These are phyloP conservation scores for Sophora flavescens DNA, from an alignment of 306 rosid genomes.

Conservation along the genomic window DNA sequence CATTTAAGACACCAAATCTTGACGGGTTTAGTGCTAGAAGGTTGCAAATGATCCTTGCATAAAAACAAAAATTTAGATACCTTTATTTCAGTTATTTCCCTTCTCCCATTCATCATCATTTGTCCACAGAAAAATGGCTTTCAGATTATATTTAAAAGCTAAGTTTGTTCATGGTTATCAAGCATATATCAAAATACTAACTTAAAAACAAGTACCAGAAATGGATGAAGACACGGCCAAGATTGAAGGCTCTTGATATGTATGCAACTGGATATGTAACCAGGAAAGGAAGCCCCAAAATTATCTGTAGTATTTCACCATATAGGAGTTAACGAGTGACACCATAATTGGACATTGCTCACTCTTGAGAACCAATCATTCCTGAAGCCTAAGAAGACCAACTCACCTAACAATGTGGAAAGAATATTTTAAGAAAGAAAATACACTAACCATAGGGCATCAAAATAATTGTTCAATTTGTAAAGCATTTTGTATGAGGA, in stretches of 20 bases:
- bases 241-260: slow-evolving; percentile 91
- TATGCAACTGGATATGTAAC: slow-evolving; percentile 81
- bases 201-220: slow-evolving; percentile 72
- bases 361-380: slow-evolving; percentile 46
- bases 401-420: slow-evolving; percentile 70
- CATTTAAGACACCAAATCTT: slow-evolving; percentile 19
- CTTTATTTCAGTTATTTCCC: slow-evolving; percentile 13
- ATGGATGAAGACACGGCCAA: slow-evolving; percentile 94
- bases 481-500: slow-evolving; percentile 40
- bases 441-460: slow-evolving; percentile 45
- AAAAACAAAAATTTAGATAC: slow-evolving; percentile 14
- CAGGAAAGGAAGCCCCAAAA: slow-evolving; percentile 87
- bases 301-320: slow-evolving; percentile 74
- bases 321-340: slow-evolving; percentile 49
- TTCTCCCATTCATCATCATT: slow-evolving; percentile 31
- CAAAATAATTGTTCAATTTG: slow-evolving; percentile 44
- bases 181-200: slow-evolving; percentile 37
- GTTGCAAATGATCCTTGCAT: slow-evolving; percentile 19
- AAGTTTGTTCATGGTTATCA: slow-evolving; percentile 28
- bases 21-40: too few species aligned
- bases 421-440: slow-evolving; percentile 43
- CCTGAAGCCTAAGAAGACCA: slow-evolving; percentile 60
- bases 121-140: slow-evolving; percentile 5
- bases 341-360: slow-evolving; percentile 50
- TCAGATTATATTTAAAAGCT: slow-evolving; percentile 27